Evolutionary conservation across 305 asterid species (phyloP), one percentile per base, ranked within the genome.

Genomic region (Solanum hybrid): DNA sequence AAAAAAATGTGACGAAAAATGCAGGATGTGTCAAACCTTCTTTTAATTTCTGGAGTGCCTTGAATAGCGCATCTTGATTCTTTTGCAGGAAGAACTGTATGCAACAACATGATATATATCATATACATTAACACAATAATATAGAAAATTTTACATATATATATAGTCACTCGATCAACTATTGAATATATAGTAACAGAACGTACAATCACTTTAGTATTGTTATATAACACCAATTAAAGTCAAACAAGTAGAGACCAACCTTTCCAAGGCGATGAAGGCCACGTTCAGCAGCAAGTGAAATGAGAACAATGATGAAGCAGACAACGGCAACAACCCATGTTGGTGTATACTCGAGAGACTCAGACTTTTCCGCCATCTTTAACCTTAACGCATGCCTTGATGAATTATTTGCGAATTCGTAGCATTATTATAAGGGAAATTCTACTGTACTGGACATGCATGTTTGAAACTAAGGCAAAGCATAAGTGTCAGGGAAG

Each of bases 241-340:
- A 51, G n/a, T 17, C n/a, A 56, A 1, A 75, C 29, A 3, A 73
- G 37, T 4, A 29, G n/a, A 27, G 22, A 13, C n/a, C 27, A 34
- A 77, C 99, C 99, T 81, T 94, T 88, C 99, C 99, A 24, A 96
- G 98, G 13, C 82, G 85, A 88, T 95, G 96, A 88, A 97, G 98
- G 72, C 91, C 96, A 5, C 97, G 97, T 92, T 96, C 98, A 2
- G 93, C 97, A 16, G 90, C n/a, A 56, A 95, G 79, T 0, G 99
- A 97, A 86, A 97, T 92, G 93, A 92, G 90, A 72, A 97, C 97
- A 12, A 97, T 96, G 92, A 93, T 77, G 26, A 94, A 95, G 86
- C 98, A 95, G 86, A 97, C 98, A 5, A 93, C 88, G 7, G 99
- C 96, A 3, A 97, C 91, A 5, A 94, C 96, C 99, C 98, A 97